Percentiles rank a stretch among this genome's conserved stretches.
Conservation (phyloP, 2,329 filamentous ascomycete species). For the Madurella fahalii region DNA sequence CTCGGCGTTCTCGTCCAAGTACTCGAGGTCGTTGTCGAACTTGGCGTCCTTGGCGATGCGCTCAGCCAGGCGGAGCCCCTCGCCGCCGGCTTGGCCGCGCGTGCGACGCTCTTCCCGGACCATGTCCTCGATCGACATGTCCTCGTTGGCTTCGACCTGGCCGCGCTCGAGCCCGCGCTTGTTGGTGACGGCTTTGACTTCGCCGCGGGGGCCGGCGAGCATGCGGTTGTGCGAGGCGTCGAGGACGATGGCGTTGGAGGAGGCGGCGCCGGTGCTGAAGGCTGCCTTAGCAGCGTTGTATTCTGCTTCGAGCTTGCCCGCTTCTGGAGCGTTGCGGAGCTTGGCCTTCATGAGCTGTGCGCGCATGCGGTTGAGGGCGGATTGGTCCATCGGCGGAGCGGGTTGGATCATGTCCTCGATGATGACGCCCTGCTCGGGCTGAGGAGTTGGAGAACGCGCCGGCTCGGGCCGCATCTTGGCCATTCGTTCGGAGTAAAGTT, state of each 20-base stretch:
- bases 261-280: conserved; percentile 42
- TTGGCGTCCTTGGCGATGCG: conserved; percentile 90
- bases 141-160: conserved; percentile 82
- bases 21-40: conserved; percentile 89
- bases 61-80: conserved; percentile 79
- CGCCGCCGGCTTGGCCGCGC: conserved; percentile 69
- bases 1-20: conserved; percentile 93
- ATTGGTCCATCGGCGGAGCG: conserved; percentile 64
- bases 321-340: conserved; percentile 71
- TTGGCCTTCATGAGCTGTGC: conserved; percentile 97
- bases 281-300: conserved; percentile 73
- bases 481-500: conserved; percentile 76
- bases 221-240: conserved; percentile 86
- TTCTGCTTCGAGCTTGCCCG: conserved; percentile 71
- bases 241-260: conserved; percentile 66
- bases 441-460: conserved; percentile 23
- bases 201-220: conserved; percentile 67
- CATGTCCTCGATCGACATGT: conserved; percentile 98
- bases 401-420: conserved; percentile 51
- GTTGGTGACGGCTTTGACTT: conserved; percentile 73
- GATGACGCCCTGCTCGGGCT: conserved; percentile 50
- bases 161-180: conserved; percentile 82
- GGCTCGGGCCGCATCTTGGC: conserved; percentile 44
- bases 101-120: conserved; percentile 88
- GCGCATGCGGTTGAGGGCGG: conserved; percentile 80